Evolutionary conservation across 345 rosid genomes (phyloP), one percentile per base, ranked within the genome.

Genomic region (Streptanthus diversifolius): DNA sequence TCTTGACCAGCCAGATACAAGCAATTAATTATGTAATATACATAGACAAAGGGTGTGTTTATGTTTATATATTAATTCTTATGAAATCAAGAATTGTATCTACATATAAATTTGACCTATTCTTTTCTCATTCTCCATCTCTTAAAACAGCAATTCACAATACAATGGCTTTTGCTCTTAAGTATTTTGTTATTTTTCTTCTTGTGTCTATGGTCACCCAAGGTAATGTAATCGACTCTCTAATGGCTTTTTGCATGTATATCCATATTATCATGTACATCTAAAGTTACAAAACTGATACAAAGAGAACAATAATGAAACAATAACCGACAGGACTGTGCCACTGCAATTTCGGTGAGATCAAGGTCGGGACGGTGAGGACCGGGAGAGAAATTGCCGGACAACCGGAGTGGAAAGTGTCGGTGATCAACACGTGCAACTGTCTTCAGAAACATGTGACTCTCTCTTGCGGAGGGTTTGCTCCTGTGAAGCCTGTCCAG

Each of bases 331-430:
- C 63, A 57, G 74, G 74, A 41, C 10, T 60, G 24, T 41, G 79
- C 48, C 5, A 3, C 7, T 76, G 79, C 36, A 55, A 25, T 5
- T 36, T 37, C 58, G 58, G 2, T 13, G 9, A 43, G 1, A 29
- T 69, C 37, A 6, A 13, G 52, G 69, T 76, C 59, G 74, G 52
- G 1, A 47, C 52, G 63, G 74, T 32, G 18, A 52, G 65, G 57
- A 75, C 79, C 0, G 65, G 74, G 7, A 35, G 17, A 69, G 43
- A 43, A 15, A 17, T 75, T 32, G 40, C 7, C 8, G 70, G 59
- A 35, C 10, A 75, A 62, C 30, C n/a, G 24, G 79, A 68, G 66
- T 76, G 79, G 79, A 62, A 36, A 62, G 75, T 76, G 59, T 62
- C 65, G 32, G 75, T 76, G 44, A 29, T 2, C 14, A 76, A 76